A percentile compares a stretch with the other conserved stretches of the same genome.
phyloP scores from a whole-genome alignment of 805 yeast genomes.

The Saccharomycopsis vini region DNA sequence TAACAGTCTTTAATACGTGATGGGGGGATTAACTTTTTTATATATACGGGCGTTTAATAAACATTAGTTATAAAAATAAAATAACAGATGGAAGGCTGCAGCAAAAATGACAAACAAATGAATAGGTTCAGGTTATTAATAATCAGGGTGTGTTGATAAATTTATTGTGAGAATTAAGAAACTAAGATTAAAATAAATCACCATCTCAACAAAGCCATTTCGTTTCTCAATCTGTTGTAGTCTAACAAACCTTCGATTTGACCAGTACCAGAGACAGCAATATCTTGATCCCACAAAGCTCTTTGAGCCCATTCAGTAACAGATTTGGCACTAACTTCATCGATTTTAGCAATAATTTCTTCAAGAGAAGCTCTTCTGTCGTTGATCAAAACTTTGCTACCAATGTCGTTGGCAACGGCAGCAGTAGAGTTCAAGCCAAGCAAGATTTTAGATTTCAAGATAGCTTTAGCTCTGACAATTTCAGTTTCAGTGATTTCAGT shows the following conservation, averaged over 20 bases:
- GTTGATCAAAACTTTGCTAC: conserved; percentile 46
- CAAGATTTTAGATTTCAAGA: conserved; percentile 56
- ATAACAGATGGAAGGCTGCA: no score
- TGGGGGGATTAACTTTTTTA: no score
- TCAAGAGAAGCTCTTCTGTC: conserved; percentile 55
- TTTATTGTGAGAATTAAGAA: no score
- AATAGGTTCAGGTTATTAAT: no score
- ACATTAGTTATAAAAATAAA: no score
- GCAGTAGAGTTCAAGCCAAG: conserved; percentile 38
- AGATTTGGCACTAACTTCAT: conserved; percentile 49
- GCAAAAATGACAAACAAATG: no score
- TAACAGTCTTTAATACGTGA: no score
- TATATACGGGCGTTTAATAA: no score
- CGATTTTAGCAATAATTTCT: conserved; percentile 54
- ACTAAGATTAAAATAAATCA: conserved; percentile 22
- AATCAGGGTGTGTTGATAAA: no score
- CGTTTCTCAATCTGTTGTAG: conserved; percentile 80
- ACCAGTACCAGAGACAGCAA: conserved; percentile 78
- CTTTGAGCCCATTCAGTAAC: conserved; percentile 67
- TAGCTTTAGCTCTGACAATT: conserved; percentile 67
- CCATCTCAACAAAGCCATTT: conserved; percentile 86
- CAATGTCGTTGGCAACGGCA: conserved; percentile 49
- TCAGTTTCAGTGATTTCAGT: conserved; percentile 69
- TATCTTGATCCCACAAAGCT: conserved; percentile 75
- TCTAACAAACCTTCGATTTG: conserved; percentile 79